Evolutionary conservation across 1,284 basidiomycete species (phyloP), one percentile per base, ranked within the genome.

Genomic region (Cerrena zonata): DNA sequence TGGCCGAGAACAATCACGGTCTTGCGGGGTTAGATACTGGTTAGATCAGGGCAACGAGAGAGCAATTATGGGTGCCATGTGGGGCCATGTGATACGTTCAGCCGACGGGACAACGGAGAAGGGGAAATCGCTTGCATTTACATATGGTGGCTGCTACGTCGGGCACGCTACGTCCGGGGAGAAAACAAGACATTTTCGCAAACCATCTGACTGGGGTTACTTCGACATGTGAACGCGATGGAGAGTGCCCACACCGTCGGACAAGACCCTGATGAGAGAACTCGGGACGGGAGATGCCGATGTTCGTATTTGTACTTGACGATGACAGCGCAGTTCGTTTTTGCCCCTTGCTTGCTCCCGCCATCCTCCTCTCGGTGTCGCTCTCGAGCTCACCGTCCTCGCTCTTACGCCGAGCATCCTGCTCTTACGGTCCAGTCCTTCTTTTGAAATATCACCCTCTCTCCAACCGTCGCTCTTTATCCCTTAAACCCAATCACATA

Each of bases 381-480:
- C 50, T 45, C 45, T 53, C 56, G 50, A 50, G 44, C 45, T 44
- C 48, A 39, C 56, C 56, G 51, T 53, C 49, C 53, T 48, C 55
- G 47, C 51, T 58, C 60, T 56, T 56, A 57, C 53, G 57, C 54
- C 53, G 56, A 46, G 39, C 39, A 18, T n/a, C 21, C 41, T 22
- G 41, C 21, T 19, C 46, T 53, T 48, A 49, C 61, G 62, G 67
- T 69, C 67, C 63, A 56, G 63, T 61, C 64, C 53, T 64, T 69
- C 67, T 56, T 66, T 69, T 72, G 49, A 47, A 47, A 57, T n/a
- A n/a, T 50, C 64, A 66, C 66, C 54, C 57, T 68, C 66, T 56
- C 64, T 64, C 53, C 45, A 25, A 60, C 50, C 57, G 61, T 65
- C 75, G 57, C 63, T 76, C 74, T 54, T 74, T 75, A 55, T 53